Evolutionary conservation across 2,329 filamentous ascomycete genomes (phyloP), one percentile per base, ranked within the genome.

Genomic region (Epichloe festucae): DNA sequence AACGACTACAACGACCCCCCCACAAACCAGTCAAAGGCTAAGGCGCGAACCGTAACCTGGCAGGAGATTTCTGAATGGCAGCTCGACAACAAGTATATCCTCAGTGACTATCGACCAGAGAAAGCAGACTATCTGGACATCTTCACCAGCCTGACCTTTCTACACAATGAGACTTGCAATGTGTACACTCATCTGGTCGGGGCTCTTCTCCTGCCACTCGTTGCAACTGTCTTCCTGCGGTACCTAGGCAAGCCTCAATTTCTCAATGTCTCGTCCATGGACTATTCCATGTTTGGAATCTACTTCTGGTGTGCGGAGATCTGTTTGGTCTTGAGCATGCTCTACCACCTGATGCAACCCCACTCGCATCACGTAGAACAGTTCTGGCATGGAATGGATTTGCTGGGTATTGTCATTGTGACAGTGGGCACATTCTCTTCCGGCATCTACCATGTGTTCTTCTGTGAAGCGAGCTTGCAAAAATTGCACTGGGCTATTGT

Each of bases 351-450:
- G 4, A 11, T 58, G 45, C 17, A 39, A 45, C 34, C 46, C 17
- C 56, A 57, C 51, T 55, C 55, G 17, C 50, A 50, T 21, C n/a
- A 52, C 12, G 52, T 54, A n/a, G 56, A 57, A 40, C 53, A 53
- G 11, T 57, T 56, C 36, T 56, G 55, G 55, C 55, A 56, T 50
- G 46, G 52, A 21, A 53, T 58, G 53, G 55, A 58, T 55, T 39
- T 57, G 17, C 41, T 57, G 31, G 57, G 57, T n/a, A 57, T 58
- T 35, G 52, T 58, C 11, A 49, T 57, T 27, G 49, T 55, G n/a
- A 55, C 51, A 2, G 48, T 55, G 36, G 56, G 56, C 19, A 57
- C 54, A 27, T 57, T 58, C 46, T 48, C 53, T 11, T 50, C 57
- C 0, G 57, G 54, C 17, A 57, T 56, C 44, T 58, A 56, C 40